Base-by-base conservation (phyloP, 306 rosid species). In the Geum urbanum region DNA sequence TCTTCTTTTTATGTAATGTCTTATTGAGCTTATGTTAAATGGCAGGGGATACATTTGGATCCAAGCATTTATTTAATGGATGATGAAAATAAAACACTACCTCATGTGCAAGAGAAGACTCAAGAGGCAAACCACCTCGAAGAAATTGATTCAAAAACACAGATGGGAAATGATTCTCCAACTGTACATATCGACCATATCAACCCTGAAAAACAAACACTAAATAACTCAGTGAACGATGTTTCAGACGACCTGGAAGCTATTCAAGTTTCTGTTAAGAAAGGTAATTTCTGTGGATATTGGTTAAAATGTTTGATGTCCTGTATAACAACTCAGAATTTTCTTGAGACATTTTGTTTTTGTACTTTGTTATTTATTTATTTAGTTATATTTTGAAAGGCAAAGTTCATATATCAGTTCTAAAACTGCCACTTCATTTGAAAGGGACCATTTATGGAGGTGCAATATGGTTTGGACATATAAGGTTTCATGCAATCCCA, bases 11-110 rank as follows among this genome's bases (percentile, higher is more conserved):
- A 47, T 50, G 51, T 61, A 24, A 71, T 54, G 71, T 50, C 56
- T 41, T 71, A 52, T 44, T 53, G 69, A 7, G 76, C 47, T 27
- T 35, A 65, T 45, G 40, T 72, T 47, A 67, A 61, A 73, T 77
- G 72, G 48, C 85, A 88, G 98, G 98, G 98, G 73, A 87, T 87
- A 52, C 97, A 94, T 87, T 82, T 94, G 84, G 97, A 94, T 82
- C 98, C 98, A 67, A 94, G 97, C 79, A 94, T 94, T 78, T 90
- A 94, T 86, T 84, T 94, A 70, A 95, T 94, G 87, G 97, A 94
- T 22, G 91, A 94, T 40, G 97, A 87, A 54, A 88, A 82, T 40
- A 94, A 91, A 73, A 63, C 87, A 50, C 81, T 81, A 37, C 67
- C 79, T n/a, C 74, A 51, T n/a, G 49, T 35, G 62, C 67, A 76